Evolutionary conservation across 2,329 filamentous ascomycete species (phyloP), one percentile per base, ranked within the genome.

Genomic region (Penicillium sp.): DNA sequence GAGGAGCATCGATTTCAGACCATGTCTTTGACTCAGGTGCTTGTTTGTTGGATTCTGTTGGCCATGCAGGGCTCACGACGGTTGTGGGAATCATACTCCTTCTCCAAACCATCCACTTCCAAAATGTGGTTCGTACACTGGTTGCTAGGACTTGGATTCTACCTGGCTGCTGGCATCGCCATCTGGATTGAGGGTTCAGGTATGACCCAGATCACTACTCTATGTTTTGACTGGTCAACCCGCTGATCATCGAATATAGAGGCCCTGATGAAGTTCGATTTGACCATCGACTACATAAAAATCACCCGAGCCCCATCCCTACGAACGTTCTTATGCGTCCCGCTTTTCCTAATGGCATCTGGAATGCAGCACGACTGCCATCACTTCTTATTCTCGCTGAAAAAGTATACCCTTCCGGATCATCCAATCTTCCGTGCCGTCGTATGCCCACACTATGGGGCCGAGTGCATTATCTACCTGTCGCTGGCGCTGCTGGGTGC

Each of bases 361-460:
- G 76, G 81, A 23, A 78, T 89, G 60, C 94, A 99, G 71, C 84
- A 93, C 71, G 80, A 84, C 61, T 90, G 87, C 66, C 90, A 93
- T 69, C 75, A 76, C 51, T 81, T 92, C 64, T 81, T 94, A 18
- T 85, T 87, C 37, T 82, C 83, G 34, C 76, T 94, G 55, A 84
- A 85, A 69, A 93, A 92, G 68, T 97, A 99, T 74, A 89, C 89
- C 10, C 80, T 97, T 21, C 93, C 93, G 0, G 77, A 82, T 2
- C 82, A 88, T 55, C 87, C 87, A 2, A 75, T 89, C 53, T 99
- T 97, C 72, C 79, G 79, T 40, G 79, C 81, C 53, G 73, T 95
- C 19, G 75, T 97, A 34, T 95, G 90, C 64, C 92, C 94, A 16
- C 94, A 99, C 75, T 99, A 97, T 73, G 89, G 89, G 3, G 91